phyloP scores from a whole-genome alignment of 129 eudicot species.

The Artemisia annua region DNA sequence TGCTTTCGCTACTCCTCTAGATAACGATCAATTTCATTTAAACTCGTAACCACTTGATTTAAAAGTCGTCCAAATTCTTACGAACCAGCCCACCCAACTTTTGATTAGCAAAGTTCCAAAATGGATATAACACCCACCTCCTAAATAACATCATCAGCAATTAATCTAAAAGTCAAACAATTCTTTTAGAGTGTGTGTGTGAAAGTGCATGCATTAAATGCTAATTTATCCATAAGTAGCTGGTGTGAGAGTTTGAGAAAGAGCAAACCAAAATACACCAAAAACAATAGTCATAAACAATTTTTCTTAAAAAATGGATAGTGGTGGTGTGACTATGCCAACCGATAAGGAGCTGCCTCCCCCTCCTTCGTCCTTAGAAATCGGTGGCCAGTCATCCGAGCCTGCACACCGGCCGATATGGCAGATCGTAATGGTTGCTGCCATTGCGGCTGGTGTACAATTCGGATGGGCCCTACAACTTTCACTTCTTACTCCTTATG shows the following conservation, averaged over 20 bases:
- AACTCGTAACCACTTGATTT: no score
- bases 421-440: slow-evolving; percentile 57
- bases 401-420: slow-evolving; percentile 39
- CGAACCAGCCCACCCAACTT: no score
- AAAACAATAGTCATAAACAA: not conserved
- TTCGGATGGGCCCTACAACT: slow-evolving; percentile 98
- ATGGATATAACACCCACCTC: no score
- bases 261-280: not conserved
- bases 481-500: slow-evolving; percentile 86
- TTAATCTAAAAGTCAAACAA: no score
- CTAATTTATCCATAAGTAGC: not conserved
- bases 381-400: not conserved
- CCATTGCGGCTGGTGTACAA: slow-evolving; percentile 90
- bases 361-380: not conserved
- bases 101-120: no score
- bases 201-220: not conserved
- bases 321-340: slow-evolving; percentile 8
- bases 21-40: no score
- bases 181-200: not conserved
- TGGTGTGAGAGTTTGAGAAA: no score
- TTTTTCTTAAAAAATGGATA: not conserved
- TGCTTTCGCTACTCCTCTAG: no score
- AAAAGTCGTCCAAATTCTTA: no score
- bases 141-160: no score
- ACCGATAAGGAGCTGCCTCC: slow-evolving; percentile 16